These are phyloP conservation scores for Boletus sensibilis DNA, from an alignment of 768 basidiomycete genomes.

Conservation along the genomic window DNA sequence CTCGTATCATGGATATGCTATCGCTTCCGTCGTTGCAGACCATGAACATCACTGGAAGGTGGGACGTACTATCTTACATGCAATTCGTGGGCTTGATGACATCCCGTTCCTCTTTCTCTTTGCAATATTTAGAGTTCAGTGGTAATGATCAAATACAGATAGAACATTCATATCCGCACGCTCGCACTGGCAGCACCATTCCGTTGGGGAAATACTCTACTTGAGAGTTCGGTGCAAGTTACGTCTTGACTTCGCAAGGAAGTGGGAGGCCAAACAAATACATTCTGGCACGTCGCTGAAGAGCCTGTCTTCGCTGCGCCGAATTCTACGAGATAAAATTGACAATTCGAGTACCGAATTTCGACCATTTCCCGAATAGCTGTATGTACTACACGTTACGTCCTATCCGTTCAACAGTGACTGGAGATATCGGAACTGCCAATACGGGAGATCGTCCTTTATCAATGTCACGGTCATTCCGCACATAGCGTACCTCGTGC, in stretches of 20 bases:
- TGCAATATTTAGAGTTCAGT: too few relatives aligned
- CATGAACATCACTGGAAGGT: too few relatives aligned
- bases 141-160: too few relatives aligned
- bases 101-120: too few relatives aligned
- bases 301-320: not conserved
- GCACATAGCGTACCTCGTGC: constrained; percentile 10
- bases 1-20: too few relatives aligned
- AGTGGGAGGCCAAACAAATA: not conserved
- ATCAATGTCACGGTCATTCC: too few relatives aligned
- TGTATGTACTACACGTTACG: not conserved
- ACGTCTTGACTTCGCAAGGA: not conserved
- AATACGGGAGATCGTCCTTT: not conserved
- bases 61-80: too few relatives aligned
- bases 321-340: not conserved
- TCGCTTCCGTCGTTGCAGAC: too few relatives aligned
- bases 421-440: not conserved
- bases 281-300: not conserved
- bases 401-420: not conserved
- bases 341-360: not conserved
- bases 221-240: not conserved
- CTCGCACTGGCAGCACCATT: too few relatives aligned
- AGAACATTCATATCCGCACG: too few relatives aligned
- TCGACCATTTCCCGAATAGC: not conserved
- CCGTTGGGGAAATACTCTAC: too few relatives aligned
- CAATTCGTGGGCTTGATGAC: too few relatives aligned